Base-by-base conservation (phyloP, 2,329 filamentous ascomycete species). In the Xylaria sp. region DNA sequence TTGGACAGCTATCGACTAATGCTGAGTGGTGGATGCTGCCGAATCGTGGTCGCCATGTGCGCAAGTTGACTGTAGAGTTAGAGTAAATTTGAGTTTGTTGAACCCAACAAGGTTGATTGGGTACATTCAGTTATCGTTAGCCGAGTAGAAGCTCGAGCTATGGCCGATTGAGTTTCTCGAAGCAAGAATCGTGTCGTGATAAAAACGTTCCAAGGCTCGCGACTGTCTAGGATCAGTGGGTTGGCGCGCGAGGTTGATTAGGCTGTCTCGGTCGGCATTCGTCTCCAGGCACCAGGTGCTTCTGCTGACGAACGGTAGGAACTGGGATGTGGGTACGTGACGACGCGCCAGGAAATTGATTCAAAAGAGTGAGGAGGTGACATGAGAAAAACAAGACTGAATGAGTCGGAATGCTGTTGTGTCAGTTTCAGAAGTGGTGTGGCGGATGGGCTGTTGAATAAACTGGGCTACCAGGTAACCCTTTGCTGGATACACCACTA, bases 11-110 rank as follows among this genome's bases (percentile, higher is more conserved):
- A 71, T 78, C 70, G 71, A 73, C 61, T 70, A 63, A 74, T 73
- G 65, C 59, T 75, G 65, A 69, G 73, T 71, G 70, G 73, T 67
- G 71, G 71, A 67, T 72, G 73, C 62, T 68, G 71, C 65, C 71
- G 66, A 70, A 73, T 74, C 69, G 75, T 74, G 76, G 74, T 74
- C 72, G 77, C 77, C 77, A 79, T 79, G 76, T 73, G 76, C 73
- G 77, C 77, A 70, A 68, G 71, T 74, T 71, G 51, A 44, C 59
- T 64, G 9, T 9, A 31, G 62, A 38, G 59, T 33, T 49, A 61
- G 38, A 23, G 13, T 17, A 63, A n/a, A 36, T 48, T 48, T 28
- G 49, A 70, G 68, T 28, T 71, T 60, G 67, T 66, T 46, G 65
- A 63, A 57, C 59, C 54, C 66, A 60, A 69, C 46, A 46, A 31